Evolutionary conservation across 176 grass and related monocot species (phyloP), one percentile per base, ranked within the genome.

Genomic region (Ampelocalamus luodianensis): DNA sequence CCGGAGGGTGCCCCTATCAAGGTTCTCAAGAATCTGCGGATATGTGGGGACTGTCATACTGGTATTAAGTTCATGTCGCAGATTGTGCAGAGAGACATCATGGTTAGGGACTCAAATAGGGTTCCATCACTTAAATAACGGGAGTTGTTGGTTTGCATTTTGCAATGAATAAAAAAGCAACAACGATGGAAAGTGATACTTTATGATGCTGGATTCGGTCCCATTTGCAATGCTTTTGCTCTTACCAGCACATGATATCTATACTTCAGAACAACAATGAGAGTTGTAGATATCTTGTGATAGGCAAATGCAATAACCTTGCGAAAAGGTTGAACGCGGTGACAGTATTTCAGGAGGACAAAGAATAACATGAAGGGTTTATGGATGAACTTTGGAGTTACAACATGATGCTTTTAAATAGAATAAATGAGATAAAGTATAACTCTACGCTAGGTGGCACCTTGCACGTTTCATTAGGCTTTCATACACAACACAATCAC

Each of bases 31-130:
- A 95, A 95, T 60, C 77, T 90, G 38, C 88, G 90, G 20, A 95
- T 95, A n/a, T 95, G 93, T 43, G 86, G 93, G 49, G 90, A 92
- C 38, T 95, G 90, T 29, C 93, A 95, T 58, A 85, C 79, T 77
- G 86, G 82, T 65, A 86, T 95, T 71, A 95, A 95, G 83, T 65
- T 92, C 29, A 70, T 92, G 7, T 95, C 93, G 0, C 66, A 3
- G 71, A 95, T 92, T 64, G 66, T 71, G 43, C 70, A 53, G 27
- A 90, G 90, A 65, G 79, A 86, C 46, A 90, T 95, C 53, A 65
- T 79, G 32, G 66, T 95, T n/a, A 90, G 90, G 83, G 93, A 95
- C 73, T 92, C 85, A 0, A 89, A 83, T 78, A 90, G 80, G 80
- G 44, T 95, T 95, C 15, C 90, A 95, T 84, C 93, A 92, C 79